These are phyloP conservation scores for Herpetomonas samuelpessoai DNA, from an alignment of 208 protist genomes.

Conservation along the genomic window DNA sequence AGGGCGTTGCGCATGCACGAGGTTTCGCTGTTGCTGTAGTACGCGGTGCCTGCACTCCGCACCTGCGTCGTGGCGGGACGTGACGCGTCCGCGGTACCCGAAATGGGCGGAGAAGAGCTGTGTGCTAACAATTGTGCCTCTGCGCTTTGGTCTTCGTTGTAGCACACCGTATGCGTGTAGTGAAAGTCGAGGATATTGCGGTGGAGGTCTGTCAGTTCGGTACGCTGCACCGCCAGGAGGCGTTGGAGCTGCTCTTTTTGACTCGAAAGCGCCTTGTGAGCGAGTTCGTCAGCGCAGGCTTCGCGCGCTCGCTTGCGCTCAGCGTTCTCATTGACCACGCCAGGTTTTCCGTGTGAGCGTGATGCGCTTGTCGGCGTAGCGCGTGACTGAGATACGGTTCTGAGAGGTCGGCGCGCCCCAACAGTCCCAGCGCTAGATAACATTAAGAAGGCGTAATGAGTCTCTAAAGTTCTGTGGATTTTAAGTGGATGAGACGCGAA, in stretches of 20 bases:
- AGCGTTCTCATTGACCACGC: no score
- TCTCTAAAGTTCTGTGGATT: no score
- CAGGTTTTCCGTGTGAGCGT: no score
- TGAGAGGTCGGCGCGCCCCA: neutral
- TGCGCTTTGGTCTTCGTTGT: neutral
- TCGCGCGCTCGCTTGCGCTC: neutral
- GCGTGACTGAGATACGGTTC: no score
- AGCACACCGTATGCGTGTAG: neutral
- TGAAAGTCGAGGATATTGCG: neutral
- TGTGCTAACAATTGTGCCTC: no score
- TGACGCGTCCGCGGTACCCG: no score
- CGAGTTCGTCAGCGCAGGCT: neutral
- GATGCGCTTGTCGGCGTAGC: no score
- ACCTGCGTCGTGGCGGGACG: no score
- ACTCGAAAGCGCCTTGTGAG: neutral
- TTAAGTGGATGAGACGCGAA: no score
- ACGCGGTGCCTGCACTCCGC: neutral
- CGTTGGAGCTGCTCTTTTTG: neutral
- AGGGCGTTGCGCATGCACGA: neutral
- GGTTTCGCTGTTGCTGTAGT: neutral
- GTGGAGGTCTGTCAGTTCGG: neutral
- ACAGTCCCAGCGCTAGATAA: neutral
- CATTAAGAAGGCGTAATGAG: no score
- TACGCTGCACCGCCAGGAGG: neutral
- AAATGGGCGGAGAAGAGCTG: no score